Percentiles rank a stretch among this genome's conserved stretches.
Evolutionary conservation across 306 rosid species (phyloP).

Genomic region (Cicer bijugum): DNA sequence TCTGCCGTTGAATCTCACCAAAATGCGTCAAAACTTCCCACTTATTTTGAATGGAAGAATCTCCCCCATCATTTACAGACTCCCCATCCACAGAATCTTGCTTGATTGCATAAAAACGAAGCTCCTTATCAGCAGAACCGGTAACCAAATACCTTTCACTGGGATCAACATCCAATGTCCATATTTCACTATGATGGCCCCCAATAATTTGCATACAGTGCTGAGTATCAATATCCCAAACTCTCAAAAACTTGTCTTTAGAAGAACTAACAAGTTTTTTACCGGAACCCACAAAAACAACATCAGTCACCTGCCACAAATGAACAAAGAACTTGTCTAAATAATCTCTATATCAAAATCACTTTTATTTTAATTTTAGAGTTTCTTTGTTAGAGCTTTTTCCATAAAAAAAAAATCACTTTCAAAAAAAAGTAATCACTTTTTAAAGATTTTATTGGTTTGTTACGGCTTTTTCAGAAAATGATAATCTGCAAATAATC

Average conservation of each 20-base stretch:
- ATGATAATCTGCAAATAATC: no score
- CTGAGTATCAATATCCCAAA: constrained; percentile 98
- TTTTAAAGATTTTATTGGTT: no score
- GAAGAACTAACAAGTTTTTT: constrained; percentile 88
- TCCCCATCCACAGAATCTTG: constrained; percentile 57
- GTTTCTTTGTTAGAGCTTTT: no score
- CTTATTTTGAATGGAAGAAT: constrained; percentile 56
- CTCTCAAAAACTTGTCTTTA: constrained; percentile 92
- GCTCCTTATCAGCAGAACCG: constrained; percentile 90
- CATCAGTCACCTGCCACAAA: constrained; percentile 79
- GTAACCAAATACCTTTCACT: constrained; percentile 77
- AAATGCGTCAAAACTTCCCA: constrained; percentile 80
- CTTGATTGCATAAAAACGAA: constrained; percentile 73
- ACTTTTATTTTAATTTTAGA: no score
- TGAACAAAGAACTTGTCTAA: constrained; percentile 7
- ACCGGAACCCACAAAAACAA: constrained; percentile 73
- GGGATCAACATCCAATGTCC: constrained; percentile 82
- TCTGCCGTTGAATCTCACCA: constrained; percentile 86
- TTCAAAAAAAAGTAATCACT: no score
- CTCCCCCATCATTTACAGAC: constrained; percentile 52
- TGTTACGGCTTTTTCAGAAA: no score
- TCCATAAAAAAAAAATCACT: no score
- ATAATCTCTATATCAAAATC: no score
- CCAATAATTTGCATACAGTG: constrained; percentile 93
- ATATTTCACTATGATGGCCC: constrained; percentile 94